Evolutionary conservation across 495 filamentous ascomycete genomes (phyloP), one percentile per base, ranked within the genome.

Genomic region (Lasiosphaeria ovina): DNA sequence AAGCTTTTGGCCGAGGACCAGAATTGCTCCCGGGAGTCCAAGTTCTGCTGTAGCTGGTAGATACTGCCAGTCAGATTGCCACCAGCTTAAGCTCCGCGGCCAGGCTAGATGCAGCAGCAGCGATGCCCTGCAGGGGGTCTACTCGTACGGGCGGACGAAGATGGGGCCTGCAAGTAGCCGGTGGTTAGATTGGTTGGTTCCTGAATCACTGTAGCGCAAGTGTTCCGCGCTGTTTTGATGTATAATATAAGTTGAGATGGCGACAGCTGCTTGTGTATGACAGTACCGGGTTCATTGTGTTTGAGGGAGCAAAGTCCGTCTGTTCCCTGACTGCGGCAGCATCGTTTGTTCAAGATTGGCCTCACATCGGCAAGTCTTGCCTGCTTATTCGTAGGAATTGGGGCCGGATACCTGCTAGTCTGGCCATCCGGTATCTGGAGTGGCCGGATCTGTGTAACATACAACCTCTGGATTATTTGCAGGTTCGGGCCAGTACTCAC

Each of bases 111-210:
- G 54, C 31, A 51, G 49, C 61, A 38, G 54, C 38, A 49, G 52
- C 56, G 6, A 34, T 52, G 62, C 62, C 61, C 62, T 57, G 54
- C 56, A 35, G 40, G 49, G 56, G 51, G 51, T 52, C 24, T 24
- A 24, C 24, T 47, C 50, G 16, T 11, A n/a, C 12, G 44, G 44
- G 16, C 44, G 44, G 44, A n/a, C 11, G 44, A 47, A 68, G 58
- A 65, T 67, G 58, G 24, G 57, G 61, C 34, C 67, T 65, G 73
- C 68, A 57, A 51, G 57, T 58, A 70, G 34, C 71, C 71, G 68
- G 60, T 60, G 52, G 51, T 51, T 55, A 66, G 47, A 69, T 66
- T 66, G 47, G 44, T 44, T 56, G 61, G 66, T 67, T 71, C 62
- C 57, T 71, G 58, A 57, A 50, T 12, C 5, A 14, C 7, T 10